A percentile compares a stretch with the other conserved stretches of the same genome.
Evolutionary conservation across 108 stramenopile species (phyloP).

Genomic region (Nitzschia palea): DNA sequence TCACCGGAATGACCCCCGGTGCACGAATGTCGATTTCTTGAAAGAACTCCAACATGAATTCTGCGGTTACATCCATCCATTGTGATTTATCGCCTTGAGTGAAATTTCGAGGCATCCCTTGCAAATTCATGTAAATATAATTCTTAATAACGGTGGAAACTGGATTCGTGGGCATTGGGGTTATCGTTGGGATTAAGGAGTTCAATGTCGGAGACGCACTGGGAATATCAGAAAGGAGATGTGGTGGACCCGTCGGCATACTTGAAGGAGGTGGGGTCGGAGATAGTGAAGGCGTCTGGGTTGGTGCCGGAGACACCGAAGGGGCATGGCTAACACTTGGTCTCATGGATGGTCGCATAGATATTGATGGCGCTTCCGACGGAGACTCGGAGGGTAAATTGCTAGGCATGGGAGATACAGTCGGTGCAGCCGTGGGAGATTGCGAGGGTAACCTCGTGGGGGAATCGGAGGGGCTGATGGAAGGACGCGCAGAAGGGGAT

Average conservation of each 20-base stretch:
- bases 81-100: neutral
- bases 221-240: neutral
- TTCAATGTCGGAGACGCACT: neutral
- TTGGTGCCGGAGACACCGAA: neutral
- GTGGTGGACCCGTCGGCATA: neutral
- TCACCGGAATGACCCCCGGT: constrained; percentile 4
- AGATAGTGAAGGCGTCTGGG: neutral
- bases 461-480: neutral
- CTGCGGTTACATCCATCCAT: constrained; percentile 22
- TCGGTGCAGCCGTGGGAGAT: neutral
- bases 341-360: neutral
- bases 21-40: neutral
- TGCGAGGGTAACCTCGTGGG: neutral
- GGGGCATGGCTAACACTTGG: constrained; percentile 6
- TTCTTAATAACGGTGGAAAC: neutral
- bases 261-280: constrained; percentile 2
- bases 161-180: constrained; percentile 4
- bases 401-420: neutral
- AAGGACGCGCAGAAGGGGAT: constrained; percentile 9
- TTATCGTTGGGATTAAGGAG: constrained; percentile 4
- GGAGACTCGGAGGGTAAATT: neutral
- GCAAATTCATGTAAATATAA: constrained; percentile 12
- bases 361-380: neutral
- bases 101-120: neutral
- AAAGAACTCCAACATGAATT: constrained; percentile 11